These are phyloP conservation scores for Podaxis sp. DNA, from an alignment of 768 basidiomycete species.

Conservation along the genomic window DNA sequence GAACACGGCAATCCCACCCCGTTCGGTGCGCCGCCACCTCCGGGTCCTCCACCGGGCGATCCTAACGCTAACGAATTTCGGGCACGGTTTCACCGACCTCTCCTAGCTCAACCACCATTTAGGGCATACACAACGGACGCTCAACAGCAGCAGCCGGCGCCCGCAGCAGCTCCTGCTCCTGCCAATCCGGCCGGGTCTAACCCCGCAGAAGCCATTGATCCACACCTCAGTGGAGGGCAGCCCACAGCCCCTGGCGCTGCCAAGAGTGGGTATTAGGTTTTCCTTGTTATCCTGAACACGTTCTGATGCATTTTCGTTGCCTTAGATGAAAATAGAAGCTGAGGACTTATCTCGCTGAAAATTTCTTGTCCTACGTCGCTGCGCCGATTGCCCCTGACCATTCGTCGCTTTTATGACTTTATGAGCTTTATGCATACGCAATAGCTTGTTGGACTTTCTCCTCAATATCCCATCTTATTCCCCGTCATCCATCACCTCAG, in stretches of 20 bases:
- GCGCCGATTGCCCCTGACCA: no score
- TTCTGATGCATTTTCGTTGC: neutral
- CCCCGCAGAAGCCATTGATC: constrained; percentile 19
- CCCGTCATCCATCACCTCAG: neutral
- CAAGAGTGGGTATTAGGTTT: constrained; percentile 7
- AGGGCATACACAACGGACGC: constrained; percentile 13
- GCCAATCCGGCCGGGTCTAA: constrained; percentile 6
- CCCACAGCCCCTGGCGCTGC: constrained; percentile 13
- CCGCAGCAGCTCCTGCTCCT: constrained; percentile 4
- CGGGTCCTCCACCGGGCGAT: constrained; percentile 7
- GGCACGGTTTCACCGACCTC: constrained; percentile 13
- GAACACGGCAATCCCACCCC: constrained; percentile 17
- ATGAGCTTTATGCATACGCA: constrained; percentile 11
- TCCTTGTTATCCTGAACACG: neutral
- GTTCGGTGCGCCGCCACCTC: constrained; percentile 13
- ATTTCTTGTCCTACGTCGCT: neutral
- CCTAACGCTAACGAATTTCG: constrained; percentile 13
- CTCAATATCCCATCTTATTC: neutral
- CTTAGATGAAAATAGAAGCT: constrained; percentile 9
- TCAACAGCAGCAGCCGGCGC: constrained; percentile 15
- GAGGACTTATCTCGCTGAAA: neutral
- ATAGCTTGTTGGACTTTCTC: constrained; percentile 8
- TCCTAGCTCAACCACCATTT: constrained; percentile 16
- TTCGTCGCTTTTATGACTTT: neutral
- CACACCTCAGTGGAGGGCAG: constrained; percentile 14